phyloP scores from a whole-genome alignment of 257 asterid species.

The Nicotiana benthamiana region DNA sequence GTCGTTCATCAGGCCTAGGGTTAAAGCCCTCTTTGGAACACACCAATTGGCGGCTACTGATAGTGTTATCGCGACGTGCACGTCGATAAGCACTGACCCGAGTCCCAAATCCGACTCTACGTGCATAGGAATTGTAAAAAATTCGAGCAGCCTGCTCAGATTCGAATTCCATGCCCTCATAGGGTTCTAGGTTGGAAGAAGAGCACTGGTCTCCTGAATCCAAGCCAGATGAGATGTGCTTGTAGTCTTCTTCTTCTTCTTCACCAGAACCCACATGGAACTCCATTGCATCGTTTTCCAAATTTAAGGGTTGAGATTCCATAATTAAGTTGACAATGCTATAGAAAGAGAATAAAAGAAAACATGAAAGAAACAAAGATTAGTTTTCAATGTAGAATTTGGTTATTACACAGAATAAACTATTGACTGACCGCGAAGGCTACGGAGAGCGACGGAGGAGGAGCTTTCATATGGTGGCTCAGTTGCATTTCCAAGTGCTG shows the following conservation, averaged over 20 bases:
- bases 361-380: too few relatives aligned
- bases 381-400: too few relatives aligned
- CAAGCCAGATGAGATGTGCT: too few relatives aligned
- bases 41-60: constrained; percentile 81
- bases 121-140: constrained; percentile 79
- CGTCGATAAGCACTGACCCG: constrained; percentile 94
- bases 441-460: too few relatives aligned
- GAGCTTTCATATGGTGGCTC: too few relatives aligned
- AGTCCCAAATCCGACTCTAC: constrained; percentile 86
- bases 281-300: constrained; percentile 67
- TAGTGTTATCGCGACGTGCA: constrained; percentile 85
- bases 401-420: too few relatives aligned
- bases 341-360: too few relatives aligned
- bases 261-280: constrained; percentile 60
- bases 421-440: too few relatives aligned
- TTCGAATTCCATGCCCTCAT: constrained; percentile 89
- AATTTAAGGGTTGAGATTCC: constrained; percentile 6
- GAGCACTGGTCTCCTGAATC: constrained; percentile 29
- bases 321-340: neutral
- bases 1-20: constrained; percentile 68
- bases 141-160: constrained; percentile 96
- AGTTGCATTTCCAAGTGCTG: too few relatives aligned
- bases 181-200: constrained; percentile 68
- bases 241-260: constrained; percentile 3
- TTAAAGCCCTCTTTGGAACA: constrained; percentile 94